These are phyloP conservation scores for Cryphonectria carpinicola DNA, from an alignment of 2,329 filamentous ascomycete species.

Conservation along the genomic window DNA sequence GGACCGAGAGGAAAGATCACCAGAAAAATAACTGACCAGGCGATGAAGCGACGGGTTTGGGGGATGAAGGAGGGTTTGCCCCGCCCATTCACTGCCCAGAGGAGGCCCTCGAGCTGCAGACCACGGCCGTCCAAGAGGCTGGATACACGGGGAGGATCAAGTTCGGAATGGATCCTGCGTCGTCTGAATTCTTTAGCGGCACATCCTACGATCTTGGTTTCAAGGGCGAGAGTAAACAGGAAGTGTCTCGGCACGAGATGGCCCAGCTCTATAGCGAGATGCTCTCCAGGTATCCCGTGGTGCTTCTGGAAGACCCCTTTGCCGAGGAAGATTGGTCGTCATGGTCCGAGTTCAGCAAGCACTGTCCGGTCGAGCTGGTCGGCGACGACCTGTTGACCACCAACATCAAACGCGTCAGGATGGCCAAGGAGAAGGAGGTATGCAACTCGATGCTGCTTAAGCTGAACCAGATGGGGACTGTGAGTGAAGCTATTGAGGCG, in stretches of 20 bases:
- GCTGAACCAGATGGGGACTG: constrained; percentile 48
- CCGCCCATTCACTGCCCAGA: constrained; percentile 40
- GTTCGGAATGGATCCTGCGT: constrained; percentile 47
- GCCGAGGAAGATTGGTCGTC: constrained; percentile 44
- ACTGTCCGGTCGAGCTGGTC: constrained; percentile 41
- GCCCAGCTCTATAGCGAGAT: constrained; percentile 38
- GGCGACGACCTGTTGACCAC: constrained; percentile 47
- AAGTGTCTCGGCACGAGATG: constrained; percentile 37
- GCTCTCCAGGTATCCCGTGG: constrained; percentile 42
- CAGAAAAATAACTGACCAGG: not conserved
- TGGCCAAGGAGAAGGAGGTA: constrained; percentile 42
- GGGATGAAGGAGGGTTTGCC: constrained; percentile 43
- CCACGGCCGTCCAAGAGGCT: constrained; percentile 33
- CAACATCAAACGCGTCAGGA: constrained; percentile 41
- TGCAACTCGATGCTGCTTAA: constrained; percentile 42
- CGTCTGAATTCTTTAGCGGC: constrained; percentile 37
- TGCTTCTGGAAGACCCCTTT: constrained; percentile 47
- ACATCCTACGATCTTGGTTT: not conserved
- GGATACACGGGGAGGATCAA: constrained; percentile 41
- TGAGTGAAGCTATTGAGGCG: constrained; percentile 45
- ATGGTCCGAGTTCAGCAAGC: constrained; percentile 42
- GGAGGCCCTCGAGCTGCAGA: constrained; percentile 41
- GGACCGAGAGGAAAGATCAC: no score
- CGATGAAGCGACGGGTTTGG: constrained; percentile 33
- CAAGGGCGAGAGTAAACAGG: not conserved